These are phyloP conservation scores for Monosporozyma yasuniensis DNA, from an alignment of 805 yeast species.

Conservation along the genomic window DNA sequence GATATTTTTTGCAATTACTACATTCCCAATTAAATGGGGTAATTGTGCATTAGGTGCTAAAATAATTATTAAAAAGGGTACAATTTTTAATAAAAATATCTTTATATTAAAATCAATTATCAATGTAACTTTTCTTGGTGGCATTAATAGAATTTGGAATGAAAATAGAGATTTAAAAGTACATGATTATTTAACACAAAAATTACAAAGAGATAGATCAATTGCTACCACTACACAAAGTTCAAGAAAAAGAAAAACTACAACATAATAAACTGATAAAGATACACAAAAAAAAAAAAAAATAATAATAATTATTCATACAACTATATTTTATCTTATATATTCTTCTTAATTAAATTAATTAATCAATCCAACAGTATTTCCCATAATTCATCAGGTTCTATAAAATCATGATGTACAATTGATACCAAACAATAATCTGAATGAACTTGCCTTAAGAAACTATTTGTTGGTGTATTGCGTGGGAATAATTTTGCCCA, in stretches of 20 bases:
- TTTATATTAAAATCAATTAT: slow-evolving; percentile 24
- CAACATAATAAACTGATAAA: neutral
- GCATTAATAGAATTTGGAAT: slow-evolving; percentile 34
- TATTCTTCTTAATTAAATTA: neutral
- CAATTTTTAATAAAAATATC: slow-evolving; percentile 41
- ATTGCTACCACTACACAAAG: neutral
- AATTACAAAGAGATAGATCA: slow-evolving; percentile 14
- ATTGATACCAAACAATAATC: slow-evolving; percentile 73
- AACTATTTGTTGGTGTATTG: slow-evolving; percentile 43
- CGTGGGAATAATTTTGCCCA: slow-evolving; percentile 77
- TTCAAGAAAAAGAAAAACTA: slow-evolving; percentile 14
- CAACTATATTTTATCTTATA: too few species aligned
- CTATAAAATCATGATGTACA: slow-evolving; percentile 74
- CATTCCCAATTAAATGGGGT: slow-evolving; percentile 41
- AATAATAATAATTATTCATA: too few species aligned
- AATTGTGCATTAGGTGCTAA: slow-evolving; percentile 51
- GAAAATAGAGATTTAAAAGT: slow-evolving; percentile 28
- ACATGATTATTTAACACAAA: slow-evolving; percentile 23
- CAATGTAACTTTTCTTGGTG: slow-evolving; percentile 31
- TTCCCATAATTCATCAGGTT: slow-evolving; percentile 73
- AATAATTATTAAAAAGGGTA: slow-evolving; percentile 40
- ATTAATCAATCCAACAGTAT: slow-evolving; percentile 31
- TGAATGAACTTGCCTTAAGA: slow-evolving; percentile 53
- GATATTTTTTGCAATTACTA: slow-evolving; percentile 49
- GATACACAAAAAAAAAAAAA: neutral